phyloP scores from a whole-genome alignment of 495 filamentous ascomycete species.

The Neurospora pannonica region DNA sequence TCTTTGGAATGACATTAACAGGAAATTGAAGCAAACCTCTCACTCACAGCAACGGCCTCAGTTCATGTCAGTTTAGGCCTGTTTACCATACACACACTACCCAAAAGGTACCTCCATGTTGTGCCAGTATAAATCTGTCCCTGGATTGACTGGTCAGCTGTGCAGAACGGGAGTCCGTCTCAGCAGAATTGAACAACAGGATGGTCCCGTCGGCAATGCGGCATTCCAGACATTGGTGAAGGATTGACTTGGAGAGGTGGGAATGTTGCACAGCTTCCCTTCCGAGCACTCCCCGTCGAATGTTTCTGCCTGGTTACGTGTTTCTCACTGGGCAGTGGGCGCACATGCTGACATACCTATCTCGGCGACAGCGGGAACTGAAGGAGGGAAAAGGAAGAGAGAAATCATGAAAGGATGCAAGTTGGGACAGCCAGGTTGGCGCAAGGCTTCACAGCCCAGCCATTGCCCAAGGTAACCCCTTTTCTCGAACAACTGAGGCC shows the following conservation, averaged over 20 bases:
- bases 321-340: neutral
- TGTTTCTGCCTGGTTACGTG: neutral
- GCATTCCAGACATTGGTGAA: neutral
- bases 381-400: neutral
- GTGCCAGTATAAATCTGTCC: neutral
- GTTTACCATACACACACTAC: neutral
- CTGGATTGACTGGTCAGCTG: neutral
- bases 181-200: neutral
- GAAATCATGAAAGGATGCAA: neutral
- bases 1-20: neutral
- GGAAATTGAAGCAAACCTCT: too few species aligned
- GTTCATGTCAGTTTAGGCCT: neutral
- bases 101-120: neutral
- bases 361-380: neutral
- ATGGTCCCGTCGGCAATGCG: neutral
- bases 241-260: neutral
- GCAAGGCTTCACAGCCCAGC: neutral
- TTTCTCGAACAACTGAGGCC: neutral
- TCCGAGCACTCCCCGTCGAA: neutral
- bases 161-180: neutral
- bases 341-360: neutral
- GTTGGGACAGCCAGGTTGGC: neutral
- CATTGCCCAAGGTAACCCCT: neutral
- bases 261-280: neutral
- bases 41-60: neutral